Conservation (phyloP, 306 rosid species). For the Vigna radiata region DNA sequence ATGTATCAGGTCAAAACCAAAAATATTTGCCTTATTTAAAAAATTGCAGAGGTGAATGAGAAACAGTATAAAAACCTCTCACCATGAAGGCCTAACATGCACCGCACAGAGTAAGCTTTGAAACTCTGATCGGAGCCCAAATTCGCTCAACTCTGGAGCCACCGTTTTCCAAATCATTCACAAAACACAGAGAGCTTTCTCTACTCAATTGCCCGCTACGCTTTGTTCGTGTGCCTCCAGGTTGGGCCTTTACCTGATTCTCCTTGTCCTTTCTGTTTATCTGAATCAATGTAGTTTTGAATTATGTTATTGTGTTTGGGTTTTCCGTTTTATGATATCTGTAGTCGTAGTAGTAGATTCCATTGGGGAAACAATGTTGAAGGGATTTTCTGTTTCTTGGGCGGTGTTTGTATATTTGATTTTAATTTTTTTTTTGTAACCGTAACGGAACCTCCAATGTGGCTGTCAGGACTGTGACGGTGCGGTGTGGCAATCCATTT, state of each 20-base stretch:
- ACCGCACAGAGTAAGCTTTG: constrained; percentile 50
- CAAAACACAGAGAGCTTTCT: neutral
- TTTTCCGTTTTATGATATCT: constrained; percentile 32
- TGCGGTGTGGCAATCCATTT: neutral
- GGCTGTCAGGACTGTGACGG: neutral
- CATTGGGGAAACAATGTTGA: neutral
- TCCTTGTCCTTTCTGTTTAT: constrained; percentile 4
- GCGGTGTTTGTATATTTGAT: neutral
- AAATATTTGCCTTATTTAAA: neutral
- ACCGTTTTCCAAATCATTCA: neutral
- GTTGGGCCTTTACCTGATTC: constrained; percentile 30
- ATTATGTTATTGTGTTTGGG: constrained; percentile 10
- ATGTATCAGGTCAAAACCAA: constrained; percentile 4
- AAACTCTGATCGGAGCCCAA: constrained; percentile 51
- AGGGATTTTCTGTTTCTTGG: constrained; percentile 24
- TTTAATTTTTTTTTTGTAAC: neutral
- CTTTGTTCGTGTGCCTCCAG: constrained; percentile 32
- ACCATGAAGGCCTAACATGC: constrained; percentile 49
- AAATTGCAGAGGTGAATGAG: neutral
- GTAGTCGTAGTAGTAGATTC: neutral
- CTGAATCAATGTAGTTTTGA: constrained; percentile 35
- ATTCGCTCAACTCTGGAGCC: constrained; percentile 21
- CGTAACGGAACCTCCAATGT: constrained; percentile 8
- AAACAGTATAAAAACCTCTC: constrained; percentile 44
- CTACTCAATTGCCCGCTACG: neutral